Base-by-base conservation (phyloP, 345 rosid genomes). In the Linum usitatissimum region DNA sequence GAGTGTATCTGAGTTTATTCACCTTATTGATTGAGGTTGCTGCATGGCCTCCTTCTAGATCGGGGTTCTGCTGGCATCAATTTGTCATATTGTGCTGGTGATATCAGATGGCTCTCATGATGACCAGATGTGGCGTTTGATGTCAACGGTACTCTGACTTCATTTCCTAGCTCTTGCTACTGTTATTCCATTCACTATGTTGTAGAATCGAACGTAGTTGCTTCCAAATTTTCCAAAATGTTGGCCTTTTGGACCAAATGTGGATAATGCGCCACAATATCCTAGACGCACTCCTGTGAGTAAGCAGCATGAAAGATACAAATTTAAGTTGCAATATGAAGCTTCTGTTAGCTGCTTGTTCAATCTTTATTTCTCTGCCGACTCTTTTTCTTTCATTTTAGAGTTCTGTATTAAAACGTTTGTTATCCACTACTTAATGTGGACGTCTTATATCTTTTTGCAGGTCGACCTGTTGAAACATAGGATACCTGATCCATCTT, bases 381-480 rank as follows among this genome's bases (percentile, higher is more conserved):
- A 10, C 13, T 45, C 15, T 45, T 45, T 15, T 45, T 15, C 30
- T 20, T 19, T 9, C 30, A 55, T 55, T n/a, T 19, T 28, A 18
- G 38, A 14, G 30, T 55, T 55, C 14, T 19, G 30, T 14, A 55
- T 28, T 54, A 13, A 8, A 13, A 13, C 19, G 13, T 19, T 55
- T 18, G 23, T 18, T 6, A 55, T 20, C 14, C 59, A 18, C 14
- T 6, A 10, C 12, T 19, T 18, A 55, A 55, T 55, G 30, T 55
- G 23, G 18, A 55, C 18, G 18, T 55, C 30, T 55, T 55, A 18
- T 55, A 55, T 10, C 4, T 55, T 3, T 58, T 53, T 73, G 64
- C 83, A 89, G 96, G 93, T 89, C 63, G 96, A 84, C 80, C 74
- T 86, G 77, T 68, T 89, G 78, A 89, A 89, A 66, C 91, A 86